These are phyloP conservation scores for Pythium sp. DNA, from an alignment of 352 stramenopile species.

Conservation along the genomic window DNA sequence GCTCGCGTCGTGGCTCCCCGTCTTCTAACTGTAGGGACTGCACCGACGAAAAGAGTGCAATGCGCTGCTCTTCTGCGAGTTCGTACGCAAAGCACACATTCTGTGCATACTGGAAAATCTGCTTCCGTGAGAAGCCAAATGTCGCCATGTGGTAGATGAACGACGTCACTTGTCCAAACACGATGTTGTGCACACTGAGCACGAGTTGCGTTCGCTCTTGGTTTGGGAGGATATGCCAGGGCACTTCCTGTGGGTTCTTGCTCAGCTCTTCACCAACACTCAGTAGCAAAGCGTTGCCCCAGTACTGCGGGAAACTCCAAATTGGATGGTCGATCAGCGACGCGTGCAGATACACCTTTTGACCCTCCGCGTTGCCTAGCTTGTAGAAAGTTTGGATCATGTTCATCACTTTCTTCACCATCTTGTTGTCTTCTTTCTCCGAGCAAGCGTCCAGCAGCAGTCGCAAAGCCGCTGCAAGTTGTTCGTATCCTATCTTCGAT, in stretches of 20 bases:
- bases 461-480: constrained; percentile 47
- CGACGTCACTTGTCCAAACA: constrained; percentile 71
- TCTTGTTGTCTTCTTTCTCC: constrained; percentile 62
- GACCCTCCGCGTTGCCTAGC: constrained; percentile 27
- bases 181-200: constrained; percentile 70
- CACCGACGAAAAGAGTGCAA: constrained; percentile 58
- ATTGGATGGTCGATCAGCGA: constrained; percentile 50
- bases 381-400: constrained; percentile 82
- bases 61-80: constrained; percentile 74
- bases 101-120: constrained; percentile 71
- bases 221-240: constrained; percentile 65
- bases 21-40: constrained; percentile 34
- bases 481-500: constrained; percentile 47
- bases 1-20: constrained; percentile 14
- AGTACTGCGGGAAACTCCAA: constrained; percentile 69
- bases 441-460: constrained; percentile 64
- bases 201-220: constrained; percentile 69
- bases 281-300: constrained; percentile 69
- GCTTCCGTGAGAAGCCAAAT: constrained; percentile 59
- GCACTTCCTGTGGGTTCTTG: constrained; percentile 53
- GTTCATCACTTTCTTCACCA: constrained; percentile 77
- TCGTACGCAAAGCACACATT: constrained; percentile 83
- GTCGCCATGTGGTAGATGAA: constrained; percentile 77
- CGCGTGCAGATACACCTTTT: constrained; percentile 62
- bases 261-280: constrained; percentile 79